Conservation (phyloP, 768 basidiomycete species). For the Boletus edulis region DNA sequence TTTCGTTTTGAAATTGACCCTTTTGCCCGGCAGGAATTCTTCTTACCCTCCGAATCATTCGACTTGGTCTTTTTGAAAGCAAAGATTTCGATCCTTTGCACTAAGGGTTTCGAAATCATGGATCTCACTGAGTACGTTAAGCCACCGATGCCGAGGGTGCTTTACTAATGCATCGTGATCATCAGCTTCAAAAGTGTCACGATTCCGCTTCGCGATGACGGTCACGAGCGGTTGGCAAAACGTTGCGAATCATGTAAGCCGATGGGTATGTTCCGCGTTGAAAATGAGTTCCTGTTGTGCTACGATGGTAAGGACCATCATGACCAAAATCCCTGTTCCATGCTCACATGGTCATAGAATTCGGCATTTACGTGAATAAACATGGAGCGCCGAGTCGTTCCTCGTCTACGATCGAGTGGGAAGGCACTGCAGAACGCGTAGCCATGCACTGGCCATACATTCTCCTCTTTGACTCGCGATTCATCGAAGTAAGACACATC, state of each 20-base stretch:
- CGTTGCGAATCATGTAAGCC: conserved; percentile 80
- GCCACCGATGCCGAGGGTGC: not conserved
- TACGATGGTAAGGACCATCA: conserved; percentile 66
- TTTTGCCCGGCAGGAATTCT: conserved; percentile 65
- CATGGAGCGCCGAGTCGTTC: conserved; percentile 83
- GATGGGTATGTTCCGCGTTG: conserved; percentile 87
- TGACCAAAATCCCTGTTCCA: not conserved
- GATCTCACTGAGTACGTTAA: conserved; percentile 80
- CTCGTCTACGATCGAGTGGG: conserved; percentile 85
- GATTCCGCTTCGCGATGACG: conserved; percentile 80
- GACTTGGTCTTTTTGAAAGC: conserved; percentile 92
- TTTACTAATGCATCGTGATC: not conserved
- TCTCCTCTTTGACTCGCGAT: conserved; percentile 82
- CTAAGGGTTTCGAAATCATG: conserved; percentile 97
- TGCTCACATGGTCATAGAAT: conserved; percentile 49
- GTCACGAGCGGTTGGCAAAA: conserved; percentile 68
- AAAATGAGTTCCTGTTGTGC: conserved; percentile 86
- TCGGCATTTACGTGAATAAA: conserved; percentile 89
- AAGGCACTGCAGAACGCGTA: conserved; percentile 85
- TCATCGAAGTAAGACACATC: conserved; percentile 88
- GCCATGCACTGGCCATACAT: conserved; percentile 90
- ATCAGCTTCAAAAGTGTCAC: conserved; percentile 82
- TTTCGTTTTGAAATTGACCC: not conserved
- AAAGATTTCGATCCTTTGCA: conserved; percentile 89
- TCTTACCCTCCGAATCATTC: conserved; percentile 87